These are phyloP conservation scores for Botrytis fragariae DNA, from an alignment of 2,329 filamentous ascomycete species.

Conservation along the genomic window DNA sequence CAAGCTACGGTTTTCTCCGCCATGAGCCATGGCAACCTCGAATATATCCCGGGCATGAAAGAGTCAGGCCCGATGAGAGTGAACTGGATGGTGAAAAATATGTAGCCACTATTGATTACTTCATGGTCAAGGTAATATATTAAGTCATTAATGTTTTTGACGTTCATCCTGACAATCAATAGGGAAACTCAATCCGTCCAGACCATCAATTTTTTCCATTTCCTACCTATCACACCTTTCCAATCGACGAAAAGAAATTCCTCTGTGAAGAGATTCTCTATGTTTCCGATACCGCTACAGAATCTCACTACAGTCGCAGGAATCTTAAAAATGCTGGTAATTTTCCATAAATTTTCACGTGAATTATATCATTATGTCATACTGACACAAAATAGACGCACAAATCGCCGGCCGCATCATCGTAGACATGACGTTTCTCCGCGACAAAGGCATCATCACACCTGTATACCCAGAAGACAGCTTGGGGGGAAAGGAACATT, in stretches of 20 bases:
- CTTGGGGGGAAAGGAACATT: constrained; percentile 11
- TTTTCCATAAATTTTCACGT: background rate
- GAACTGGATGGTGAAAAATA: constrained; percentile 24
- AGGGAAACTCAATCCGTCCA: constrained; percentile 23
- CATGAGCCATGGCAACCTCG: constrained; percentile 22
- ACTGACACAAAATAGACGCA: constrained; percentile 21
- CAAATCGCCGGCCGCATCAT: constrained; percentile 25
- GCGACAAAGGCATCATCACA: constrained; percentile 21
- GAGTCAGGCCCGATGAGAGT: constrained; percentile 4
- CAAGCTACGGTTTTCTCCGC: constrained; percentile 27
- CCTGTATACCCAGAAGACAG: constrained; percentile 10
- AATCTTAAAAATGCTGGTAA: constrained; percentile 23
- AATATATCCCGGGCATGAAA: constrained; percentile 9
- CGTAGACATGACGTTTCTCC: constrained; percentile 28
- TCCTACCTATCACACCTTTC: constrained; percentile 22
- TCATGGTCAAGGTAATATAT: constrained; percentile 25
- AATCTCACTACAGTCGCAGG: constrained; percentile 19
- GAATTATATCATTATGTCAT: background rate
- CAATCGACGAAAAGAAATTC: constrained; percentile 15
- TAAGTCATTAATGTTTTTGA: background rate
- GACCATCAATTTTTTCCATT: constrained; percentile 18
- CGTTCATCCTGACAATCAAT: background rate
- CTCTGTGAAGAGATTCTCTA: constrained; percentile 29
- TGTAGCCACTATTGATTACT: constrained; percentile 26
- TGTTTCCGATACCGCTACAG: constrained; percentile 23